A percentile compares a stretch with the other conserved stretches of the same genome.
phyloP scores from a whole-genome alignment of 2,329 filamentous ascomycete genomes.

The Aulographum hederae region DNA sequence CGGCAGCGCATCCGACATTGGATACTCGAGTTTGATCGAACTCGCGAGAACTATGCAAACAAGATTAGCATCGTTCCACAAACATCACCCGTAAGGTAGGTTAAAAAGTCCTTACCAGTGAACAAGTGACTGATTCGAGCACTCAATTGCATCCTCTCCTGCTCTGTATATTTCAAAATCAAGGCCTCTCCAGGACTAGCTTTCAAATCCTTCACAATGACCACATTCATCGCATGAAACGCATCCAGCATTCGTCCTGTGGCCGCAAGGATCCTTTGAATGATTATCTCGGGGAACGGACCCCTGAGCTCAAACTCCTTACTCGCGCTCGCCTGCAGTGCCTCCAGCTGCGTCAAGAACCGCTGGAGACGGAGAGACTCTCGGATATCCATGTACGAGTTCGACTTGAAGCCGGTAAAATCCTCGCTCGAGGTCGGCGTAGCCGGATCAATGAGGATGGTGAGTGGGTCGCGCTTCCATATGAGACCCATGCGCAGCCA shows the following conservation, averaged over 20 bases:
- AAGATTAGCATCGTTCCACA: no score
- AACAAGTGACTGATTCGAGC: slow-evolving; percentile 79
- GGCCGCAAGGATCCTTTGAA: slow-evolving; percentile 55
- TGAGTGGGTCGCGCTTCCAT: slow-evolving; percentile 85
- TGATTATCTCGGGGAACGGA: slow-evolving; percentile 62
- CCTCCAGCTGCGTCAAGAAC: slow-evolving; percentile 56
- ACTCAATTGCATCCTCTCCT: slow-evolving; percentile 66
- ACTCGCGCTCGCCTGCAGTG: slow-evolving; percentile 51
- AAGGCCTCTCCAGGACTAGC: slow-evolving; percentile 66
- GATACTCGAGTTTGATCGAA: slow-evolving; percentile 87
- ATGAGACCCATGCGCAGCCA: slow-evolving; percentile 91
- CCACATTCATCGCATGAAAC: slow-evolving; percentile 90
- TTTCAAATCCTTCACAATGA: slow-evolving; percentile 63
- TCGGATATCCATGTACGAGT: slow-evolving; percentile 65
- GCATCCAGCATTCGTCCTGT: slow-evolving; percentile 78
- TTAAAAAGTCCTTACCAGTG: slow-evolving; percentile 23
- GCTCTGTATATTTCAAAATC: slow-evolving; percentile 59
- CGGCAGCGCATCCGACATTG: slow-evolving; percentile 74
- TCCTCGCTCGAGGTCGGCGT: no score
- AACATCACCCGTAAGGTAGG: no score
- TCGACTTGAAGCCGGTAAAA: neutral
- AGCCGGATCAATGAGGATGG: slow-evolving; percentile 40
- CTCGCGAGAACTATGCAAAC: slow-evolving; percentile 84
- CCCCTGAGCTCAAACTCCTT: slow-evolving; percentile 79
- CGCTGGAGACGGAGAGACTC: slow-evolving; percentile 78